A percentile compares a stretch with the other conserved stretches of the same genome.
These are phyloP conservation scores for Conringia planisiliqua DNA, from an alignment of 345 rosid genomes.

Conservation along the genomic window DNA sequence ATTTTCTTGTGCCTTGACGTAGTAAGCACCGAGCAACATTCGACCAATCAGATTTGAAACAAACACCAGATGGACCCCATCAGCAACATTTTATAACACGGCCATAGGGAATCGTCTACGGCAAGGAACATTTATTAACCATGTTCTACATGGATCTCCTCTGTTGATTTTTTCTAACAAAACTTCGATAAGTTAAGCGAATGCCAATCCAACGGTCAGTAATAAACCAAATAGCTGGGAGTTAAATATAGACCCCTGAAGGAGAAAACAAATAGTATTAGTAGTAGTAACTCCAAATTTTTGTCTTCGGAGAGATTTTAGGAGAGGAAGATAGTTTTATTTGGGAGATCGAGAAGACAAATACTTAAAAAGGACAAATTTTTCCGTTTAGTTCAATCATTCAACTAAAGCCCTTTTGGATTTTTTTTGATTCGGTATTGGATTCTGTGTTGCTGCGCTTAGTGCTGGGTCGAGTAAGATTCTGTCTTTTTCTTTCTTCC, in stretches of 20 bases:
- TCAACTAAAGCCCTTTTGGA: not conserved
- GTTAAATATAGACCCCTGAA: not conserved
- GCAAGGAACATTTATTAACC: not conserved
- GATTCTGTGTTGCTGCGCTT: constrained; percentile 20
- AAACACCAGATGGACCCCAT: constrained; percentile 1
- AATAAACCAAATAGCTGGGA: not conserved
- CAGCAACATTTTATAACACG: not conserved
- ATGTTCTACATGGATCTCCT: not conserved
- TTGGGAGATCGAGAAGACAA: not conserved
- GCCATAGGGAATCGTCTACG: not conserved
- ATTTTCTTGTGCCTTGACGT: not conserved
- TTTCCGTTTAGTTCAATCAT: constrained; percentile 20
- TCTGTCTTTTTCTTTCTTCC: not conserved
- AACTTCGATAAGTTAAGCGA: not conserved
- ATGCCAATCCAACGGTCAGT: constrained; percentile 6
- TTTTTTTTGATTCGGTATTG: constrained; percentile 24
- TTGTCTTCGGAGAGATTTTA: not conserved
- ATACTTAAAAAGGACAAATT: not conserved
- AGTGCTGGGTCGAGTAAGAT: constrained; percentile 27
- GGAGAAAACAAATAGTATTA: not conserved
- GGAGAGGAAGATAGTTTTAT: not conserved
- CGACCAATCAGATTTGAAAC: constrained; percentile 8
- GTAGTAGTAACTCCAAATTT: not conserved
- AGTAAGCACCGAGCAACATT: constrained; percentile 14
- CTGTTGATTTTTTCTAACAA: not conserved